Evolutionary conservation across 73 alveolate genomes (phyloP), one percentile per base, ranked within the genome.

Genomic region (Tetrahymena malaccensis): DNA sequence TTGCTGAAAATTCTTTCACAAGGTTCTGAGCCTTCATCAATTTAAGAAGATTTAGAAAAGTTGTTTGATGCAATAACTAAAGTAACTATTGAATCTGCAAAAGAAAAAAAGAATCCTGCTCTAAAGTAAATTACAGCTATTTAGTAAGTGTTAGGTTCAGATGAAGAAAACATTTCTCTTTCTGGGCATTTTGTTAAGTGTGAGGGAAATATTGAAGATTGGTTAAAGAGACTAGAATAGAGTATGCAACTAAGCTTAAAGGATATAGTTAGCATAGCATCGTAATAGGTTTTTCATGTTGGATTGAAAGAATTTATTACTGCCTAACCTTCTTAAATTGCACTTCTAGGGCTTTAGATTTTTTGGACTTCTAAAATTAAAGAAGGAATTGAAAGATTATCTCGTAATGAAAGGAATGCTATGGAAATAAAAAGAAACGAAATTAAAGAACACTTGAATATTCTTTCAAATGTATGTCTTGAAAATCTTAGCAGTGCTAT

Each of bases 171-270:
- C 83, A 98, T 99, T 85, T 98, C 96, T 44, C 98, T 99, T 93
- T 57, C 85, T 57, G 97, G 98, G 96, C 99, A 97, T 94, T 99
- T 99, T 43, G 99, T 99, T 85, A 99, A 98, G 96, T 99, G 99
- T 93, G 99, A 99, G 94, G 99, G 99, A n/a, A 99, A 99, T 96
- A 99, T 99, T 94, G 99, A 99, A 96, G 99, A 98, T 93, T 99
- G 99, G 99, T 98, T 99, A 93, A 97, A 97, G 89, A 98, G 97
- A 44, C 98, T 99, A 93, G 99, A 99, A 94, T 98, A 98, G 34
- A 99, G 98, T 83, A 99, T 99, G 99, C 98, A 99, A 95, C 38
- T 84, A 19, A 93, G 97, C 27, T 33, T 96, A 27, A 95, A 93
- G 89, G 98, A 96, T 55, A 95, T 96, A 19, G 50, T 94, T 27